phyloP scores from a whole-genome alignment of 306 rosid species.

The Malus orientalis region DNA sequence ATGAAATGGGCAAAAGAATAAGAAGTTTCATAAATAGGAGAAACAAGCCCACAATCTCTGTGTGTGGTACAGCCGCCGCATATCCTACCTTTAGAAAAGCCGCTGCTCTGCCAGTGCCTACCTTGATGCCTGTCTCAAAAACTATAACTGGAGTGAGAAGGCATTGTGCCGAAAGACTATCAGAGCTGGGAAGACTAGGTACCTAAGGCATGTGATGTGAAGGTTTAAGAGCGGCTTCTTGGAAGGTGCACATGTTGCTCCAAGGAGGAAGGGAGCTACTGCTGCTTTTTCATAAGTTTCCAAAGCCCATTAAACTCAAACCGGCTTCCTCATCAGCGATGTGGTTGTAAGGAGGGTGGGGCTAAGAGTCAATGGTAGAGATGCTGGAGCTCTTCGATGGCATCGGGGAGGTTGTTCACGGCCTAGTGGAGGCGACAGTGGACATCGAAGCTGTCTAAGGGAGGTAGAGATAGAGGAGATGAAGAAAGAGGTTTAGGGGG shows the following conservation, averaged over 20 bases:
- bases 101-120: constrained; percentile 5
- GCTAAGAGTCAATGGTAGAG: too few species aligned
- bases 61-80: not conserved
- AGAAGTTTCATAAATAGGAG: constrained; percentile 3
- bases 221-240: constrained; percentile 19
- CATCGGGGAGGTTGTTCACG: too few species aligned
- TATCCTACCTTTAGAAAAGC: constrained; percentile 3
- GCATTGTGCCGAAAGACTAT: constrained; percentile 19
- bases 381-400: too few species aligned
- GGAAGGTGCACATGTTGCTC: constrained; percentile 26
- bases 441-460: too few species aligned
- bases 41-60: constrained; percentile 9
- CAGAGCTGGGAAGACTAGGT: constrained; percentile 19
- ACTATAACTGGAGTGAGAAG: constrained; percentile 21
- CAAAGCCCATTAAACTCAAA: not conserved
- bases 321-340: not conserved
- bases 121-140: constrained; percentile 1
- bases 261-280: constrained; percentile 24
- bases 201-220: constrained; percentile 11
- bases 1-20: constrained; percentile 16
- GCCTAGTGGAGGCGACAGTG: too few species aligned
- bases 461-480: too few species aligned
- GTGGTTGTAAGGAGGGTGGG: too few species aligned
- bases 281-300: constrained; percentile 12
- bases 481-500: too few species aligned